Percentiles rank a stretch among this genome's conserved stretches.
These are phyloP conservation scores for Collariella sp. DNA, from an alignment of 495 filamentous ascomycete species.

Conservation along the genomic window DNA sequence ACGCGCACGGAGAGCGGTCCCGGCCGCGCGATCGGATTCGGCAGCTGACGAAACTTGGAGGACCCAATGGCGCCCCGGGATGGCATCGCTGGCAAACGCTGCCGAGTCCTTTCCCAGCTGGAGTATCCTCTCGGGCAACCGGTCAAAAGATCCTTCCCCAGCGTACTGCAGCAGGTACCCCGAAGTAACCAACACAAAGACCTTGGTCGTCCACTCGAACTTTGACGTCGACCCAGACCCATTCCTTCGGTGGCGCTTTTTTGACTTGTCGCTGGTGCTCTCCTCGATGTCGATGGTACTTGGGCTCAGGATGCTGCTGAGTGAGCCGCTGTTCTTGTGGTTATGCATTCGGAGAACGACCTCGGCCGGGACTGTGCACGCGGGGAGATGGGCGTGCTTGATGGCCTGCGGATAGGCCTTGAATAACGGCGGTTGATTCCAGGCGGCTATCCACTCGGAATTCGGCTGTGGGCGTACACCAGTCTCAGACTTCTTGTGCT, in stretches of 20 bases:
- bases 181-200: slow-evolving; percentile 71
- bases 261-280: slow-evolving; percentile 25
- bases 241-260: slow-evolving; percentile 42
- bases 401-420: slow-evolving; percentile 84
- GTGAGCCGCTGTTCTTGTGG: slow-evolving; percentile 37
- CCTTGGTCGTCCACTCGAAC: slow-evolving; percentile 72
- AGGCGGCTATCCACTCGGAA: slow-evolving; percentile 32
- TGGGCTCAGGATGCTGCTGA: slow-evolving; percentile 32
- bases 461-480: slow-evolving; percentile 19
- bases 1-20: slow-evolving; percentile 58
- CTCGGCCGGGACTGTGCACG: slow-evolving; percentile 45
- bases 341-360: slow-evolving; percentile 55
- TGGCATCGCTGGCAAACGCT: slow-evolving; percentile 87
- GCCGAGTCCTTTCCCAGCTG: slow-evolving; percentile 77
- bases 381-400: slow-evolving; percentile 45
- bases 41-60: slow-evolving; percentile 75
- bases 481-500: slow-evolving; percentile 32
- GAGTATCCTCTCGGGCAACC: slow-evolving; percentile 79
- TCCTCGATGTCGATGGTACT: slow-evolving; percentile 21
- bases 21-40: slow-evolving; percentile 51
- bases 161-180: slow-evolving; percentile 85
- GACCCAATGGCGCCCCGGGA: slow-evolving; percentile 89
- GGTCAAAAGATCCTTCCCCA: slow-evolving; percentile 68
- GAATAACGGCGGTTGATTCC: slow-evolving; percentile 78
- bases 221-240: slow-evolving; percentile 53